Evolutionary conservation across 495 filamentous ascomycete species (phyloP), one percentile per base, ranked within the genome.

Genomic region (Podospora pseudocomata): DNA sequence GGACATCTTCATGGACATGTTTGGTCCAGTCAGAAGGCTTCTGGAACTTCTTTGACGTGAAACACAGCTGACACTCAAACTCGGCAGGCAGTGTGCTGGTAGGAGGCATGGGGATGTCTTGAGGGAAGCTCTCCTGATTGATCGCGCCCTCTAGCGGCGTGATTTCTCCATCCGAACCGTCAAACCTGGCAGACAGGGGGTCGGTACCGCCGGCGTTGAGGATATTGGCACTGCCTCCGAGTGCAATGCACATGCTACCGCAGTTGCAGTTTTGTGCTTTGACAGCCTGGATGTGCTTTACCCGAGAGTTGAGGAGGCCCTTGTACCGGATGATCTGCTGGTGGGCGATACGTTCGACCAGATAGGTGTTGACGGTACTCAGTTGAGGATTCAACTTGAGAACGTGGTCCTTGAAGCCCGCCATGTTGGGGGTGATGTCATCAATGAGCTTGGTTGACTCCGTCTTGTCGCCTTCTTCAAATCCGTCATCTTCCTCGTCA

Each of bases 1-100:
- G 91, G 13, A 97, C 87, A 75, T 98, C 94, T 77, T 98, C 94
- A 73, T 96, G 92, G 5, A 98, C 91, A 73, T 98, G 94, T 76
- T 98, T 98, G 16, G 94, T 96, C 94, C 94, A 98, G 79, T 98
- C 94, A 0, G 94, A 97, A 34, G 94, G 94, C 78, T 98, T 98
- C 71, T 90, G 86, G 75, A 97, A 93, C 69, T 90, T 93, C 79
- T 96, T 97, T 57, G 91, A 87, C 72, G 90, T 87, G 82, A 93
- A 97, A 79, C 94, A 97, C 23, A 97, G 81, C 34, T 92, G 89
- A 70, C 94, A 98, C 78, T 98, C 94, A 71, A 98, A 96, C 72
- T 94, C 89, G 11, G 93, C 92, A 5, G 94, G 94, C 18, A 98
- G 83, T 20, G 86, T 86, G 54, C 79, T 81, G 30, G 93, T 91